Base-by-base conservation (phyloP, 495 filamentous ascomycete species). In the Aspergillus homomorphus region DNA sequence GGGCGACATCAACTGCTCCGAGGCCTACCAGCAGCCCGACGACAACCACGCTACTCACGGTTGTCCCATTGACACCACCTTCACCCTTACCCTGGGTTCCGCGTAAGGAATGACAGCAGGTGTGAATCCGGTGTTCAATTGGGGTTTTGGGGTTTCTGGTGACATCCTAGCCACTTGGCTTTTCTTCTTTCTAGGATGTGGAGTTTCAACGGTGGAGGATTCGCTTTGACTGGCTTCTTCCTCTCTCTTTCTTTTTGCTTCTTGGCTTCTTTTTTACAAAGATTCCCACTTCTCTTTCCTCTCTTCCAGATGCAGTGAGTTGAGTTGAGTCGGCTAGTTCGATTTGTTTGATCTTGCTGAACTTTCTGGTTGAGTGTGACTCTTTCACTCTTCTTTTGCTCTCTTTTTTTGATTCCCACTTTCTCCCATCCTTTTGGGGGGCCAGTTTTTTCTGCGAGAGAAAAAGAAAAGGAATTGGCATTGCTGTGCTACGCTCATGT, bases 21-120 rank as follows among this genome's bases (percentile, higher is more conserved):
- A 70, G 53, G 75, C 76, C 44, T 79, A 77, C 68, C 66, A 77
- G 62, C 54, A 69, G 58, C 73, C 73, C 18, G 66, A 68, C 24
- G 75, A 77, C 64, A 66, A 79, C 69, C 66, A 74, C 28, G 76
- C 75, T 51, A 79, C 75, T 41, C 76, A 77, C 66, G 71, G 74
- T 52, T 79, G 76, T 70, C 74, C 73, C 30, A 69, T 75, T 56
- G 54, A 75, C 63, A 79, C 77, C 49, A 63, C 62, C 48, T 71
- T 79, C 58, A 62, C 61, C 28, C 46, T 79, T 55, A 70, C 54
- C 45, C 63, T 77, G 22, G 74, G 74, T 45, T 46, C 24, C 24
- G 22, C 20, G 15, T 59, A 38, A 38, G 12, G 5, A n/a, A 28
- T 28, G 26, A 28, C 26, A 28, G 26, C 26, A 3, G 26, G n/a